Percentiles rank a stretch among this genome's conserved stretches.
These are phyloP conservation scores for Nitzschia sp. DNA, from an alignment of 108 stramenopile genomes.

Conservation along the genomic window DNA sequence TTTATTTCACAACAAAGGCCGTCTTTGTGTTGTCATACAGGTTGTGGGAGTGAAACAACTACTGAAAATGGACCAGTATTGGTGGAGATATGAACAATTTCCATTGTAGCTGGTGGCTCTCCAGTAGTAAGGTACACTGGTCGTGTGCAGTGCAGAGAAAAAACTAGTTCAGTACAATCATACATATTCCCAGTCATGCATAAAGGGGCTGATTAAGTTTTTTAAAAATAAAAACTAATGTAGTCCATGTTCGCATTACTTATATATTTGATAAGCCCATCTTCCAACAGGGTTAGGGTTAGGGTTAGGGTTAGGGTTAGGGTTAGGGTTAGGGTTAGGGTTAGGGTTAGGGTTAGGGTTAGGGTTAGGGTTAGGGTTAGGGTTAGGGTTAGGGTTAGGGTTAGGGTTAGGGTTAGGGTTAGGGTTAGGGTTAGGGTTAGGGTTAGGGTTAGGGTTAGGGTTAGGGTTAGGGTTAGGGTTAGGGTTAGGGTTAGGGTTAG, in stretches of 20 bases:
- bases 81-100: too few species aligned
- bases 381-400: conserved; percentile 23
- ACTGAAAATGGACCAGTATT: too few species aligned
- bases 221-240: neutral
- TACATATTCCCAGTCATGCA: neutral
- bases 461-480: conserved; percentile 23
- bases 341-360: conserved; percentile 23
- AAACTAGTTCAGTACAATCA: neutral
- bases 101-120: too few species aligned
- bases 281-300: conserved; percentile 23
- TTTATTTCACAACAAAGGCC: too few species aligned
- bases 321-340: conserved; percentile 23
- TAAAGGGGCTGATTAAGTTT: neutral
- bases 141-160: neutral
- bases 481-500: conserved; percentile 22
- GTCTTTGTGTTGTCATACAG: too few species aligned
- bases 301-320: conserved; percentile 22
- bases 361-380: conserved; percentile 22
- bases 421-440: conserved; percentile 22
- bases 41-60: too few species aligned
- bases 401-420: conserved; percentile 23
- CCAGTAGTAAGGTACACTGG: too few species aligned
- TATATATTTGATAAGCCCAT: too few species aligned
- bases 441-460: conserved; percentile 23
- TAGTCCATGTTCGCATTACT: neutral